Evolutionary conservation across 2,329 filamentous ascomycete species (phyloP).

Genomic region (Cordyceps cateniannulata): DNA sequence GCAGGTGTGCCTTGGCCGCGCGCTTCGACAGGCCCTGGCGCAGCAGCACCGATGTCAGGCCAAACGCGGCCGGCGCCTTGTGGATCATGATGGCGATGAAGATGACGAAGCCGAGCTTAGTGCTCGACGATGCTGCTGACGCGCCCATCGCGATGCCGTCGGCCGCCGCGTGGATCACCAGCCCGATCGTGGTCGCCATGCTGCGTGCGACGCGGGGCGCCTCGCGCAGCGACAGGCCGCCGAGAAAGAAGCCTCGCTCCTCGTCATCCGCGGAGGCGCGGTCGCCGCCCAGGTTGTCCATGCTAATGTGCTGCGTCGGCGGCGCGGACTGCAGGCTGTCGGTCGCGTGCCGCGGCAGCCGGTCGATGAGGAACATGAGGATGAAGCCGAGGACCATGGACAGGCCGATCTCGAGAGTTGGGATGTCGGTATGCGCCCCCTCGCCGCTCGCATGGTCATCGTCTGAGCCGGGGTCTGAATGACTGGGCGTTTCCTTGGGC

Average conservation of each 20-base stretch:
- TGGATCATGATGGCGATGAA: constrained; percentile 97
- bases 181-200: constrained; percentile 79
- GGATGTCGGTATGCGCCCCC: constrained; percentile 35
- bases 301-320: constrained; percentile 75
- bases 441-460: constrained; percentile 29
- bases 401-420: constrained; percentile 76
- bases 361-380: constrained; percentile 94
- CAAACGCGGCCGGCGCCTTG: constrained; percentile 93
- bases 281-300: constrained; percentile 67
- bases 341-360: constrained; percentile 66
- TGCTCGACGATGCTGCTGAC: constrained; percentile 67
- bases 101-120: constrained; percentile 79
- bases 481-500: constrained; percentile 20
- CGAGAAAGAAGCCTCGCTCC: constrained; percentile 51
- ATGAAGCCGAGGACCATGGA: constrained; percentile 85
- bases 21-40: constrained; percentile 89
- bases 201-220: constrained; percentile 54
- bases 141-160: constrained; percentile 95
- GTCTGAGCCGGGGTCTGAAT: constrained; percentile 11
- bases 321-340: constrained; percentile 58
- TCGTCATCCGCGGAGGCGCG: constrained; percentile 42
- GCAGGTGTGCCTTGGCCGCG: constrained; percentile 73
- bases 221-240: constrained; percentile 42
- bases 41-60: constrained; percentile 80
- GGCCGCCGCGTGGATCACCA: constrained; percentile 93